phyloP scores from a whole-genome alignment of 495 filamentous ascomycete genomes.

The Aspergillus indologenus region DNA sequence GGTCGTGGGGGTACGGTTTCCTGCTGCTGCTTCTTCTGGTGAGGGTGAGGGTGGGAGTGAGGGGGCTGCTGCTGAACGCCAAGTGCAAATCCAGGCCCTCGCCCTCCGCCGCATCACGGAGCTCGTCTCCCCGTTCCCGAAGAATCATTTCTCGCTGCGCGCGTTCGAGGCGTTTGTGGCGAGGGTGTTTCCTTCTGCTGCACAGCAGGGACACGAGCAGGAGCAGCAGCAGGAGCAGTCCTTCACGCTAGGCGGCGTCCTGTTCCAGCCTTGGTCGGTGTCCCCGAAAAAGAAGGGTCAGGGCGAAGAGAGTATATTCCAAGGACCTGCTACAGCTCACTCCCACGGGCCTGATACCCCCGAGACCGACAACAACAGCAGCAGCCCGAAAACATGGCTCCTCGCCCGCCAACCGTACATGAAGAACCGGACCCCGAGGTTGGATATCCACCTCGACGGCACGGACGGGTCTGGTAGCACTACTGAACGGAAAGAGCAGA shows the following conservation, averaged over 20 bases:
- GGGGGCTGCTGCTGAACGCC: neutral
- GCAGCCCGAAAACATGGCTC: slow-evolving; percentile 36
- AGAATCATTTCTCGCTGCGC: slow-evolving; percentile 34
- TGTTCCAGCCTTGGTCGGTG: slow-evolving; percentile 53
- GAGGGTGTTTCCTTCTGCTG: slow-evolving; percentile 25
- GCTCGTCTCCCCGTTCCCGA: slow-evolving; percentile 40
- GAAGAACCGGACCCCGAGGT: slow-evolving; percentile 22
- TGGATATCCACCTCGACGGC: slow-evolving; percentile 10
- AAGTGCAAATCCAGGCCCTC: slow-evolving; percentile 26
- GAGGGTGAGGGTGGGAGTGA: too few species aligned
- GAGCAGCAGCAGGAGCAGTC: slow-evolving; percentile 26
- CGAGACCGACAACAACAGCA: neutral
- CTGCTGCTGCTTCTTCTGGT: neutral
- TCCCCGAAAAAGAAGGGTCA: slow-evolving; percentile 20
- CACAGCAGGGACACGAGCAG: slow-evolving; percentile 11
- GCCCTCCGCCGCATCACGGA: slow-evolving; percentile 45
- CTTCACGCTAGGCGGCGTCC: slow-evolving; percentile 54
- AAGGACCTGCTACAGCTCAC: too few species aligned
- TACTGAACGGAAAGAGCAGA: too few species aligned
- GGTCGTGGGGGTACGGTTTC: neutral
- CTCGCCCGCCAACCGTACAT: slow-evolving; percentile 52
- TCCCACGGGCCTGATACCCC: slow-evolving; percentile 21
- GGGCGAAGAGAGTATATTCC: too few species aligned
- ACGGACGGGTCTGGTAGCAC: too few species aligned
- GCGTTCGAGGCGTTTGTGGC: slow-evolving; percentile 31